phyloP scores from a whole-genome alignment of 345 rosid genomes.

The Dimocarpus longan region DNA sequence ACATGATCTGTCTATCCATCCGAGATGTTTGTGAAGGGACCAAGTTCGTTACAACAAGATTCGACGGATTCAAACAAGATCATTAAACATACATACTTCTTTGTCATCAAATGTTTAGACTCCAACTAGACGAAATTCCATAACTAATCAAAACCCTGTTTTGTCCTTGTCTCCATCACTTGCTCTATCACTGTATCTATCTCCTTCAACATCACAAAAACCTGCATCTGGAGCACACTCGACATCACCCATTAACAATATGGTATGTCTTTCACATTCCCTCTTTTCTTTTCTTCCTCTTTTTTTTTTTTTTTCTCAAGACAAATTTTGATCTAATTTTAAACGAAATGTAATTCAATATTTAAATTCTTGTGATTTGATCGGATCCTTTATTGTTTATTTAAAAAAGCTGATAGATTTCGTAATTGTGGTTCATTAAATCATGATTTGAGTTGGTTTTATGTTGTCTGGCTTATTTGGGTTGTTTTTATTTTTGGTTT shows the following conservation, averaged over 20 bases:
- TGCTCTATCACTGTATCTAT: no score
- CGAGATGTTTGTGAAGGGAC: background rate
- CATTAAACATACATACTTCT: background rate
- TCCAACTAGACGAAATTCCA: background rate
- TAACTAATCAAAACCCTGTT: background rate
- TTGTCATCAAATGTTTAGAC: background rate
- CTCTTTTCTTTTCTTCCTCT: no score
- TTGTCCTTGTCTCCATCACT: background rate
- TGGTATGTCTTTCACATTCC: slow-evolving; percentile 2
- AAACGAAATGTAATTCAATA: background rate
- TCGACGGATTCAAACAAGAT: slow-evolving; percentile 6
- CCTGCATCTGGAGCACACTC: background rate
- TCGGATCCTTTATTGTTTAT: background rate
- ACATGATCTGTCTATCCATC: background rate
- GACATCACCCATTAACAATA: background rate
- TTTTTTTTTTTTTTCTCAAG: no score
- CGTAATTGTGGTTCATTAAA: background rate
- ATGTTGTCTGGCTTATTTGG: background rate
- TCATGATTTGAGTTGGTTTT: background rate
- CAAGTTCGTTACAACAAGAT: background rate
- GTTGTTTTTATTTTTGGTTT: background rate
- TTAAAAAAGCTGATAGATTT: background rate
- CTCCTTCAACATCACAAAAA: background rate
- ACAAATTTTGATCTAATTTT: background rate
- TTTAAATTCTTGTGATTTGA: background rate